phyloP scores from a whole-genome alignment of 2,329 filamentous ascomycete genomes.

The Penicillium rolfsii region DNA sequence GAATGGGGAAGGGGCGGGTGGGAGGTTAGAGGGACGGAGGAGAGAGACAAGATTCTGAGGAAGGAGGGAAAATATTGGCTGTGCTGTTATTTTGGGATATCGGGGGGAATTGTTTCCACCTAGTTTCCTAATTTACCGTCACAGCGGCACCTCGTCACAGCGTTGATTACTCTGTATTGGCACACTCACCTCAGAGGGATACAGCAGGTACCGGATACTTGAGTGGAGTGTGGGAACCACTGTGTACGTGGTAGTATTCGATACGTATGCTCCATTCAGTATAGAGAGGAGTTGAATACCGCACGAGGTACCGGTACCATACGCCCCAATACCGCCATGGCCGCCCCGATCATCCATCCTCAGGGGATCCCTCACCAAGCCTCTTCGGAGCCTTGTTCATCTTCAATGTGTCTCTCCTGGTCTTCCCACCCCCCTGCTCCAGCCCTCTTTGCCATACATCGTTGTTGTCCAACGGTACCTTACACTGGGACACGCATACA shows the following conservation, averaged over 20 bases:
- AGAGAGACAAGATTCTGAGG: constrained; percentile 27
- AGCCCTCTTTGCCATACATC: constrained; percentile 8
- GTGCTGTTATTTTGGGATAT: constrained; percentile 31
- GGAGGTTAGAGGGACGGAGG: constrained; percentile 32
- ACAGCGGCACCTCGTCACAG: neutral
- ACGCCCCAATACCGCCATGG: neutral
- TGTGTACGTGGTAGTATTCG: neutral
- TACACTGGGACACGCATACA: constrained; percentile 1
- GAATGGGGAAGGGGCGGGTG: constrained; percentile 31
- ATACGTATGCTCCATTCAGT: neutral
- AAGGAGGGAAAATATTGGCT: constrained; percentile 25
- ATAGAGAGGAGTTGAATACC: neutral
- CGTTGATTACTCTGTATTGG: neutral
- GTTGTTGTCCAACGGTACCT: constrained; percentile 20
- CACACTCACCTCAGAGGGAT: neutral
- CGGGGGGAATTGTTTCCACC: constrained; percentile 16
- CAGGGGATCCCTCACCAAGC: neutral
- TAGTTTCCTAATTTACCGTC: constrained; percentile 28
- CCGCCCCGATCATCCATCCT: neutral
- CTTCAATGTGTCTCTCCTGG: neutral
- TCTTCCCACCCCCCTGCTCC: neutral
- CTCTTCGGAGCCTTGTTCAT: neutral
- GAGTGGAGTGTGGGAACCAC: neutral
- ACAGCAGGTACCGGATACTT: neutral
- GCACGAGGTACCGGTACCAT: constrained; percentile 3